Evolutionary conservation across 2,329 filamentous ascomycete genomes (phyloP).

Genomic region (Venturia aucupariae): DNA sequence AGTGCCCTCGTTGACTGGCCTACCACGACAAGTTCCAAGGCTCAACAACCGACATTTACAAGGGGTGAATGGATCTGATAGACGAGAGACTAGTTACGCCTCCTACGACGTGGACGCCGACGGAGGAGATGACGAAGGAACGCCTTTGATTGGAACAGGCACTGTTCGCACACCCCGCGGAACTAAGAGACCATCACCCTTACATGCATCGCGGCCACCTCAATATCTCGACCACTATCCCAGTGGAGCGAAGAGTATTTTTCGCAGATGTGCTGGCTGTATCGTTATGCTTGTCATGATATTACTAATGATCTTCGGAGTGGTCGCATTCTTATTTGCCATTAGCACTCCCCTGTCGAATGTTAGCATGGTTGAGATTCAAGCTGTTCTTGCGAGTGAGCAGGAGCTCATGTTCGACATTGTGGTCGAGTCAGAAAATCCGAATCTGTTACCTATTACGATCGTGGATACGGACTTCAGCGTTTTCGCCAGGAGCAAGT

Average conservation of each 20-base stretch:
- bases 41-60: constrained; percentile 9
- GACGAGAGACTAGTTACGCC: constrained; percentile 51
- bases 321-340: constrained; percentile 80
- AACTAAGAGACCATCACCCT: constrained; percentile 28
- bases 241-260: constrained; percentile 51
- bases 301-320: constrained; percentile 71
- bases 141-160: constrained; percentile 64
- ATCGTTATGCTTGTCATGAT: constrained; percentile 75
- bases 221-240: constrained; percentile 62
- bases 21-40: constrained; percentile 6
- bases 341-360: constrained; percentile 79
- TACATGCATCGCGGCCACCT: constrained; percentile 38
- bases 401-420: constrained; percentile 94
- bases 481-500: constrained; percentile 88
- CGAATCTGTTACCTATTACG: constrained; percentile 81
- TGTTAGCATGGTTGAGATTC: constrained; percentile 69
- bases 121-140: constrained; percentile 76
- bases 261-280: constrained; percentile 73
- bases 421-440: constrained; percentile 79
- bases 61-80: constrained; percentile 23
- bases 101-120: constrained; percentile 76
- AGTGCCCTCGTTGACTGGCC: constrained; percentile 44
- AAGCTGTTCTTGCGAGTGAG: constrained; percentile 85
- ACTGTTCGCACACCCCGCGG: constrained; percentile 42
- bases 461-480: constrained; percentile 83